Evolutionary conservation across 768 basidiomycete species (phyloP).

Genomic region (Lactarius tabidus): DNA sequence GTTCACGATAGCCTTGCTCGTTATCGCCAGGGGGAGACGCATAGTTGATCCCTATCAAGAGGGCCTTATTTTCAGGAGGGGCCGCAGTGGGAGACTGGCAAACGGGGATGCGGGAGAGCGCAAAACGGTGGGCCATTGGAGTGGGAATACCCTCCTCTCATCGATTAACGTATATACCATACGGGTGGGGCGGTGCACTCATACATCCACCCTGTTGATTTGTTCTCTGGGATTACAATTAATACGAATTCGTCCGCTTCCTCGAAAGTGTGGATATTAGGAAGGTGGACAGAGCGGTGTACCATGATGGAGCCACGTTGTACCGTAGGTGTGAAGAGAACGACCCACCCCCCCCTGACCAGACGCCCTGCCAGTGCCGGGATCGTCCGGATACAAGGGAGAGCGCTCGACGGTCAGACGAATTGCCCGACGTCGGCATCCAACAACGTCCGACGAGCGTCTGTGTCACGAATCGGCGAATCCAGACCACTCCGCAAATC

Average conservation of each 20-base stretch:
- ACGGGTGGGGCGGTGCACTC: not conserved
- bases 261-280: not conserved
- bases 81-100: not conserved
- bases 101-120: not conserved
- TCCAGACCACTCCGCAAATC: too few relatives aligned
- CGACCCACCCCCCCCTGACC: too few relatives aligned
- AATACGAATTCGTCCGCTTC: not conserved
- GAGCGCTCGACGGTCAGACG: too few relatives aligned
- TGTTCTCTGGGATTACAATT: not conserved
- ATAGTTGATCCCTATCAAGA: conserved; percentile 12
- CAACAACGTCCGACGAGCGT: too few relatives aligned
- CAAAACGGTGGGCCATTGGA: not conserved
- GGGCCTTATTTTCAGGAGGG: not conserved
- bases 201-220: not conserved
- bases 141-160: too few relatives aligned
- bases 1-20: not conserved
- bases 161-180: not conserved
- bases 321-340: not conserved
- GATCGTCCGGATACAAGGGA: too few relatives aligned
- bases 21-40: not conserved
- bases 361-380: too few relatives aligned
- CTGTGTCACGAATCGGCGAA: too few relatives aligned
- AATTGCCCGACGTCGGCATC: too few relatives aligned
- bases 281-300: not conserved
- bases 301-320: not conserved